Evolutionary conservation across 352 stramenopile species (phyloP).

Genomic region (Pythium brassicae): DNA sequence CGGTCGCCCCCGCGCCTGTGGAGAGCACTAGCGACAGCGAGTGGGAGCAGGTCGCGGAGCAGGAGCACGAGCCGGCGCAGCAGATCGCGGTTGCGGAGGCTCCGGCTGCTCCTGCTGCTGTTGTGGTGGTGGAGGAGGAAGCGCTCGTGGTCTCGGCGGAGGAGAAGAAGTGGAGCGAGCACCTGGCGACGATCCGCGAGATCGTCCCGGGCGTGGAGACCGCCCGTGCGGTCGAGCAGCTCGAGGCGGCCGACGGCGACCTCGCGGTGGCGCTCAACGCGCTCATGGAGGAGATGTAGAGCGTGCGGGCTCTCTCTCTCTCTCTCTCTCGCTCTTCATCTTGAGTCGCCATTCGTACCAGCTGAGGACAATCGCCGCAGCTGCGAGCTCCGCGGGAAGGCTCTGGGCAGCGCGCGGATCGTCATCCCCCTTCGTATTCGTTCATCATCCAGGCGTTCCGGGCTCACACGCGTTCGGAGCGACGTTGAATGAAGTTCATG

Average conservation of each 20-base stretch:
- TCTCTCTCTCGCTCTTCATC: neutral
- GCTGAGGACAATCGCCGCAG: neutral
- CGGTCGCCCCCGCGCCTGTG: constrained; percentile 5
- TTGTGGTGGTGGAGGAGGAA: constrained; percentile 26
- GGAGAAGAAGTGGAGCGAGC: constrained; percentile 66
- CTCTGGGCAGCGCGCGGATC: neutral
- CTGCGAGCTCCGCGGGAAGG: neutral
- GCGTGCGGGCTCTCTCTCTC: neutral
- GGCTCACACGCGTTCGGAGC: neutral
- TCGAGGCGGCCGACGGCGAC: constrained; percentile 78
- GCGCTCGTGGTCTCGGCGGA: constrained; percentile 37
- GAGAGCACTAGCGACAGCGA: constrained; percentile 28
- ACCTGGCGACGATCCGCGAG: constrained; percentile 65
- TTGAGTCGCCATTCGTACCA: no score
- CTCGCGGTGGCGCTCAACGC: constrained; percentile 73
- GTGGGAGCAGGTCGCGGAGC: constrained; percentile 49
- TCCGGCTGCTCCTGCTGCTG: neutral
- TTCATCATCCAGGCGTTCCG: no score
- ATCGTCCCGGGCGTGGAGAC: constrained; percentile 62
- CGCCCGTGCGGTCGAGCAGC: constrained; percentile 39
- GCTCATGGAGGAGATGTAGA: constrained; percentile 66
- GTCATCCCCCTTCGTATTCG: no score
- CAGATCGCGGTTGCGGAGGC: constrained; percentile 3
- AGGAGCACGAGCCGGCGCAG: constrained; percentile 24
- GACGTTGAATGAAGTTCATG: no score